phyloP scores from a whole-genome alignment of 352 stramenopile genomes.

The Phytophthora fragariae region DNA sequence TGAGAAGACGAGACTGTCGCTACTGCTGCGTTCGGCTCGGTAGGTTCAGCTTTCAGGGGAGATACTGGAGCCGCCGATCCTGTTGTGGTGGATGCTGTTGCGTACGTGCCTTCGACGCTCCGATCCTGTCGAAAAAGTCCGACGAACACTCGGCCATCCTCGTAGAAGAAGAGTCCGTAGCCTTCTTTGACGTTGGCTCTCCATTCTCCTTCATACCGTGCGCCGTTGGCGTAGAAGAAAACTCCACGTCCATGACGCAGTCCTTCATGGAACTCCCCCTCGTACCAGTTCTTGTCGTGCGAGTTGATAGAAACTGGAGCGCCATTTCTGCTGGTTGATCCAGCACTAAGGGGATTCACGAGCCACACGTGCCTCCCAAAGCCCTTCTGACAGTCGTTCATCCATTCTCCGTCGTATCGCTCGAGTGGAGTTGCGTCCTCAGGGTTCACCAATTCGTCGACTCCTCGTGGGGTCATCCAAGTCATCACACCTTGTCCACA shows the following conservation, averaged over 20 bases:
- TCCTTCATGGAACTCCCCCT: constrained; percentile 76
- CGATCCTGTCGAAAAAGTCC: constrained; percentile 59
- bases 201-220: constrained; percentile 88
- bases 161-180: constrained; percentile 73
- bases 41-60: neutral
- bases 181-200: constrained; percentile 81
- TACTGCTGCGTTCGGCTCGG: constrained; percentile 6
- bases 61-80: neutral
- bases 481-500: constrained; percentile 80
- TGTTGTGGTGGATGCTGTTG: constrained; percentile 27
- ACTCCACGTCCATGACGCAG: constrained; percentile 70
- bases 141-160: constrained; percentile 69
- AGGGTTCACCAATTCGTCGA: constrained; percentile 4
- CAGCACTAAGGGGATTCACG: constrained; percentile 11
- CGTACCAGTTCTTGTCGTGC: constrained; percentile 84
- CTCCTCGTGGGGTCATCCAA: constrained; percentile 49
- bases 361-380: constrained; percentile 86
- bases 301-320: constrained; percentile 14
- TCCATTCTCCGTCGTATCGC: constrained; percentile 83
- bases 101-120: constrained; percentile 40
- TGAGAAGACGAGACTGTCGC: constrained; percentile 13
- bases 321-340: constrained; percentile 13
- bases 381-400: constrained; percentile 76
- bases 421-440: constrained; percentile 40
- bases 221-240: constrained; percentile 91